Evolutionary conservation across 345 rosid genomes (phyloP).

Genomic region (Brassica nigra): DNA sequence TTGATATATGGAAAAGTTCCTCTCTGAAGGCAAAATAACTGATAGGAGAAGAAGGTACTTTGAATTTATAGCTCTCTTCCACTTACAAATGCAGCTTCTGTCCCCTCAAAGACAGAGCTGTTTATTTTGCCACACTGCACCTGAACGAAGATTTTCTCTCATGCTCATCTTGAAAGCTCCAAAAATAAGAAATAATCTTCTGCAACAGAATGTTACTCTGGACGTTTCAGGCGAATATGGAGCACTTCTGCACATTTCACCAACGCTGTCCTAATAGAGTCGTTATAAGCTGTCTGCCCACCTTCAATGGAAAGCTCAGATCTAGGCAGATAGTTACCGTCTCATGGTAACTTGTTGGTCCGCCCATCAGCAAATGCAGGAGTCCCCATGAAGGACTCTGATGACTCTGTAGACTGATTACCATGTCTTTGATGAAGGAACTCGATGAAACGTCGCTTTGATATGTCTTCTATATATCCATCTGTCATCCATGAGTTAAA

Average conservation of each 20-base stretch:
- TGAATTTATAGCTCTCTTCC: conserved; percentile 11
- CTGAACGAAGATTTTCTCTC: background rate
- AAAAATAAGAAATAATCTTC: conserved; percentile 11
- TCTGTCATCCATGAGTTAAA: conserved; percentile 42
- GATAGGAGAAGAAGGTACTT: conserved; percentile 14
- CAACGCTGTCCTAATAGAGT: conserved; percentile 4
- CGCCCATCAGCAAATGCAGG: conserved; percentile 1
- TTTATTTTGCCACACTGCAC: conserved; percentile 3
- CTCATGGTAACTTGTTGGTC: conserved; percentile 23
- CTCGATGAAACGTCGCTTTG: conserved; percentile 44
- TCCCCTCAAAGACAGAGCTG: background rate
- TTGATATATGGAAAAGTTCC: conserved; percentile 9
- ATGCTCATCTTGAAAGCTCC: conserved; percentile 7
- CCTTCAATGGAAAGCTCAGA: conserved; percentile 36
- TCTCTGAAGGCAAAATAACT: conserved; percentile 10
- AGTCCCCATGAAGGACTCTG: conserved; percentile 39
- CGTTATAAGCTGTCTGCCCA: background rate
- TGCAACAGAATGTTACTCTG: conserved; percentile 1
- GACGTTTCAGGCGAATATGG: background rate
- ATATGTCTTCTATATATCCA: conserved; percentile 62
- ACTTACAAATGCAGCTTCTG: conserved; percentile 15
- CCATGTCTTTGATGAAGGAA: conserved; percentile 39
- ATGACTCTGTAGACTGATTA: conserved; percentile 47
- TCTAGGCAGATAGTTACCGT: conserved; percentile 31
- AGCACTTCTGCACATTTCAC: conserved; percentile 6